Evolutionary conservation across 441 rosid genomes (phyloP).

Genomic region (Erysimum cheiri): DNA sequence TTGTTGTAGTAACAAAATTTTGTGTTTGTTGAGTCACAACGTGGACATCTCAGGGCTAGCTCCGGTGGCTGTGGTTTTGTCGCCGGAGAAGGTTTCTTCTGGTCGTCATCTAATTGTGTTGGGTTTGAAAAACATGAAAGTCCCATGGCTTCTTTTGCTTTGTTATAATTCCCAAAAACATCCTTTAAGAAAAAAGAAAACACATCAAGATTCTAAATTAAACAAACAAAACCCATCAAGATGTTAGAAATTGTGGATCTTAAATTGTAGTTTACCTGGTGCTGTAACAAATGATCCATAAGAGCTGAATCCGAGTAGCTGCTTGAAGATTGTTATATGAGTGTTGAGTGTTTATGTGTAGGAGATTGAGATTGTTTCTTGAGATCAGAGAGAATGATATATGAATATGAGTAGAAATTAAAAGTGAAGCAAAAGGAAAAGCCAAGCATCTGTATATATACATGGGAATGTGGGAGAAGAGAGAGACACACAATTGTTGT

Average conservation of each 20-base stretch:
- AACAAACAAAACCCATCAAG: conserved; percentile 3
- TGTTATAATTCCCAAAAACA: conserved; percentile 37
- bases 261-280: conserved; percentile 35
- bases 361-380: conserved; percentile 31
- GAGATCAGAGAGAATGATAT: conserved; percentile 22
- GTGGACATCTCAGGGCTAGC: conserved; percentile 76
- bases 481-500: conserved; percentile 23
- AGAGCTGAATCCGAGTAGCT: conserved; percentile 32
- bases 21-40: conserved; percentile 92
- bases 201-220: conserved; percentile 21
- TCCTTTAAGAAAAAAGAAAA: conserved; percentile 20
- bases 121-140: conserved; percentile 32
- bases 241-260: conserved; percentile 5
- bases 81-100: conserved; percentile 39
- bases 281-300: conserved; percentile 43
- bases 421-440: conserved; percentile 41
- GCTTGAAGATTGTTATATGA: conserved; percentile 27
- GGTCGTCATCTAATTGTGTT: conserved; percentile 29
- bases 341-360: neutral
- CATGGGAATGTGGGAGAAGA: conserved; percentile 28
- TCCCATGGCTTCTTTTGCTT: conserved; percentile 41
- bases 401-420: conserved; percentile 21
- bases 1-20: conserved; percentile 97
- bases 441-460: conserved; percentile 44
- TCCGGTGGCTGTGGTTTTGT: conserved; percentile 73